These are phyloP conservation scores for Solanum chiquidenum DNA, from an alignment of 257 asterid genomes.

Conservation along the genomic window DNA sequence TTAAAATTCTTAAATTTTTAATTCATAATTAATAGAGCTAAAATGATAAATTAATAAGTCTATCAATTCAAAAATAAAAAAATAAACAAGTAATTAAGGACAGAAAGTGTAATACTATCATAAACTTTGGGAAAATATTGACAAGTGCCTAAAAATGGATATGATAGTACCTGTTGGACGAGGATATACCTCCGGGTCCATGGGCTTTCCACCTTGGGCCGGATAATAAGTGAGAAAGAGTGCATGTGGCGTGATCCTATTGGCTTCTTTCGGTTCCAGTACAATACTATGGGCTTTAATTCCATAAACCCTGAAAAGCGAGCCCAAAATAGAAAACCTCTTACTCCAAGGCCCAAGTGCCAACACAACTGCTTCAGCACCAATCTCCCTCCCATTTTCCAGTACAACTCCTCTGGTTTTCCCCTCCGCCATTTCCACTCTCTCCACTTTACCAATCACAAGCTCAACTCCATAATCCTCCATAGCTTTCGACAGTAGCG, in stretches of 20 bases:
- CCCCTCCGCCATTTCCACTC: constrained; percentile 46
- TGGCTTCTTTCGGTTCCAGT: constrained; percentile 44
- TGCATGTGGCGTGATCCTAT: constrained; percentile 46
- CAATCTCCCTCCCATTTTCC: constrained; percentile 48
- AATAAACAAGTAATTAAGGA: too few species aligned
- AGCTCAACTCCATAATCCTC: constrained; percentile 54
- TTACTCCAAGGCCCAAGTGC: constrained; percentile 95
- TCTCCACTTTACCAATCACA: constrained; percentile 55
- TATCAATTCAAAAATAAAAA: too few species aligned
- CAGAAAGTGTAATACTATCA: too few species aligned
- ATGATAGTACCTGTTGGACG: constrained; percentile 67
- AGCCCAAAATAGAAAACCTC: constrained; percentile 34
- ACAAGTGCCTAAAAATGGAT: too few species aligned
- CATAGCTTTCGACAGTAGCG: constrained; percentile 52
- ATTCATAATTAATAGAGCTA: too few species aligned
- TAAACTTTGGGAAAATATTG: too few species aligned
- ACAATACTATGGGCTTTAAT: constrained; percentile 79
- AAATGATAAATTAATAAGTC: too few species aligned
- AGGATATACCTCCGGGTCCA: constrained; percentile 88
- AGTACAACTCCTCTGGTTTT: constrained; percentile 48
- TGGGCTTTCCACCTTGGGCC: constrained; percentile 52
- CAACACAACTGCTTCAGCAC: constrained; percentile 58
- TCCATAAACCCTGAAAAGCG: constrained; percentile 47
- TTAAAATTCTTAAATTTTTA: too few species aligned
- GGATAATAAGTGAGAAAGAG: constrained; percentile 54